A percentile compares a stretch with the other conserved stretches of the same genome.
phyloP scores from a whole-genome alignment of 1,284 basidiomycete genomes.

The Boletus holoroseus region DNA sequence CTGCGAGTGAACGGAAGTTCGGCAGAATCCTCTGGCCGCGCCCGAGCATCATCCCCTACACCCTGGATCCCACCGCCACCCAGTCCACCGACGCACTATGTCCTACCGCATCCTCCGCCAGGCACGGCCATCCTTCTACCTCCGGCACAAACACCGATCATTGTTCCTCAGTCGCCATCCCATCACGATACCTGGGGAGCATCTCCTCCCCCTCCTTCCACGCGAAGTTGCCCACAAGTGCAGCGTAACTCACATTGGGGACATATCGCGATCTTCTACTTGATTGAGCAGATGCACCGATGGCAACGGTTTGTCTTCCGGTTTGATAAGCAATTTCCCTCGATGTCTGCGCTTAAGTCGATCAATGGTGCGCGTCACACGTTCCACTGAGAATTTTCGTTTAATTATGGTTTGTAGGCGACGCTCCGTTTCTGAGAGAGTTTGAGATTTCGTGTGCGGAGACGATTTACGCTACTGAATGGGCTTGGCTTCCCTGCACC shows the following conservation, averaged over 20 bases:
- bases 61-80: constrained; percentile 39
- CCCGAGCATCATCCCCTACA: constrained; percentile 33
- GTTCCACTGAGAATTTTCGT: background rate
- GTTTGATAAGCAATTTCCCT: constrained; percentile 68
- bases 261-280: constrained; percentile 68
- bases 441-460: constrained; percentile 72
- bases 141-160: constrained; percentile 36
- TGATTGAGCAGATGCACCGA: constrained; percentile 70
- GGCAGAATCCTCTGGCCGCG: constrained; percentile 23
- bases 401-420: constrained; percentile 39
- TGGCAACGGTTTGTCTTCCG: constrained; percentile 75
- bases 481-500: constrained; percentile 64
- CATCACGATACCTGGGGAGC: constrained; percentile 32
- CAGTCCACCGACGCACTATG: constrained; percentile 34
- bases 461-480: constrained; percentile 53
- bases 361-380: constrained; percentile 50
- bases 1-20: constrained; percentile 45
- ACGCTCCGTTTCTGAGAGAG: constrained; percentile 64
- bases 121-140: constrained; percentile 34
- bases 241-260: constrained; percentile 61
- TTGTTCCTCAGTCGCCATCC: constrained; percentile 34
- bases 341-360: constrained; percentile 61
- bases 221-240: constrained; percentile 29
- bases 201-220: constrained; percentile 26
- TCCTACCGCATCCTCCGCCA: constrained; percentile 37